A percentile compares a stretch with the other conserved stretches of the same genome.
phyloP scores from a whole-genome alignment of 1,139 yeast species.

The Geotrichum bryndzae region DNA sequence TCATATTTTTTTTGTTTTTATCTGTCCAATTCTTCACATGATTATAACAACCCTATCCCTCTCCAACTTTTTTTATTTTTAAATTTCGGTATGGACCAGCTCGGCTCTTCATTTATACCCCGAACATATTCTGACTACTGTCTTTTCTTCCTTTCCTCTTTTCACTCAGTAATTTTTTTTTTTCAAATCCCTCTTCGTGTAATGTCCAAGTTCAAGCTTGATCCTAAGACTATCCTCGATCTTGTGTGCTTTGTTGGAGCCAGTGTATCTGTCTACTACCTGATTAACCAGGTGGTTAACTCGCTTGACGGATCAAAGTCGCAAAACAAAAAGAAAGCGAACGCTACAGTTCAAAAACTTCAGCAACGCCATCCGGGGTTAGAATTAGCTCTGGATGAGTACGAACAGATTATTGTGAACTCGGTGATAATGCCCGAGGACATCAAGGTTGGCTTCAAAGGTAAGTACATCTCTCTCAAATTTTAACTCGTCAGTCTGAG shows the following conservation, averaged over 20 bases:
- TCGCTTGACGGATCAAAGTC: conserved; percentile 24
- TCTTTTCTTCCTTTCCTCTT: not conserved
- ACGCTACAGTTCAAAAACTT: conserved; percentile 54
- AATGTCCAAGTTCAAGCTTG: conserved; percentile 19
- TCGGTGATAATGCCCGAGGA: conserved; percentile 84
- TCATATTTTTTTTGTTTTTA: not conserved
- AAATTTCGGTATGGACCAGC: not conserved
- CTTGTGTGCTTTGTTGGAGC: conserved; percentile 73
- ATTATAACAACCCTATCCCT: not conserved
- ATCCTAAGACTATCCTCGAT: conserved; percentile 44
- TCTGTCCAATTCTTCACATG: not conserved
- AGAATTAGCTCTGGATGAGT: conserved; percentile 58
- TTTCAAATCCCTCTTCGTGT: not conserved
- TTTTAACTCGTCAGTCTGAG: not conserved
- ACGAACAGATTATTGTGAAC: conserved; percentile 69
- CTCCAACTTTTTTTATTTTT: not conserved
- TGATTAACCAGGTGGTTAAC: conserved; percentile 47
- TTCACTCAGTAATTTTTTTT: not conserved
- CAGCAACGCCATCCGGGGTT: conserved; percentile 56
- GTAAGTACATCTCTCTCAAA: conserved; percentile 29
- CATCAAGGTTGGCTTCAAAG: conserved; percentile 62
- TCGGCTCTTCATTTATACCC: not conserved
- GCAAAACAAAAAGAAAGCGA: conserved; percentile 64
- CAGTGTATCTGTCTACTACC: conserved; percentile 71
- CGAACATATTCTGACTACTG: not conserved